Base-by-base conservation (phyloP, 2,329 filamentous ascomycete genomes). In the Paraconiothyrium brasiliense region DNA sequence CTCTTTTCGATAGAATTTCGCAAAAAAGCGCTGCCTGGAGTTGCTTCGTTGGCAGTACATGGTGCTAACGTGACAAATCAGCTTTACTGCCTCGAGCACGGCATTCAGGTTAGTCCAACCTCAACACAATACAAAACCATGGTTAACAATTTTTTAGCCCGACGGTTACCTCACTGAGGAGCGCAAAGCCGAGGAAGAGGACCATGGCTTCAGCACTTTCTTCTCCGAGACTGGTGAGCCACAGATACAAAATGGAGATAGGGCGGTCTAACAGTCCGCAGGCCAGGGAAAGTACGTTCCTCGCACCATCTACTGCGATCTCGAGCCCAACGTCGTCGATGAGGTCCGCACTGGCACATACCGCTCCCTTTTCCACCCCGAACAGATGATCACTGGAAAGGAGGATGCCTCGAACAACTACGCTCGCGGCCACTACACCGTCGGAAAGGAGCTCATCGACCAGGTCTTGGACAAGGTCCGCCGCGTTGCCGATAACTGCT, bases 391-490 rank as follows among this genome's bases (percentile, higher is more conserved):
- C 84, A 97, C 93, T 70, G 95, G 95, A 84, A 98, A 98, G 90
- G 95, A 98, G 88, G 95, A 98, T 90, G 95, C 95, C 72, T 97
- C 94, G 74, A 99, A 99, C 92, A 99, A 99, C 90, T 98, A 98
- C 80, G 95, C 95, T 76, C 94, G 95, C 88, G 95, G 95, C 73
- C 95, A 99, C 87, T 99, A 99, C 89, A 99, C 95, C 68, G 94
- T 98, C 75, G 95, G 95, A 81, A 98, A 98, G 89, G 95, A 99
- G 87, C 89, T 99, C 83, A 97, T 98, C 76, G 95, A 99, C 82
- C 90, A 94, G 81, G 95, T 98, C 66, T 86, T 98, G 73, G 95
- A 99, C 88, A 97, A 97, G 89, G 92, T 99, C 71, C 93, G 95
- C 82, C 93, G 92, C 75, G 94, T 98, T 74, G 94, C 95, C 83